Percentiles rank a stretch among this genome's conserved stretches.
These are phyloP conservation scores for Cardamine occulta DNA, from an alignment of 345 rosid genomes.

Conservation along the genomic window DNA sequence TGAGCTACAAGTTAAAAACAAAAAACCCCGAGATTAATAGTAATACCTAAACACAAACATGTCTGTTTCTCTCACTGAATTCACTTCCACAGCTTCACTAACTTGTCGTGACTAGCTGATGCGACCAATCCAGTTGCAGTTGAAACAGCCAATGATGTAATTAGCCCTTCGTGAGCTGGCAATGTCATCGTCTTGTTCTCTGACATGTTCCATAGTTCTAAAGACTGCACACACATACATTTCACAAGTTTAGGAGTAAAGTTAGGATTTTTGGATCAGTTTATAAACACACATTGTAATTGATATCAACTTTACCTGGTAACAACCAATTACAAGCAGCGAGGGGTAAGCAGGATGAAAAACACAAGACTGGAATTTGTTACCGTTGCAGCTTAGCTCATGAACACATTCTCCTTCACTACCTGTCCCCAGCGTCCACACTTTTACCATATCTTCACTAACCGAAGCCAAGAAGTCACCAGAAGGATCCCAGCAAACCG, in stretches of 20 bases:
- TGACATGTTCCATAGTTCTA: constrained; percentile 92
- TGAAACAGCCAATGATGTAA: constrained; percentile 79
- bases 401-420: constrained; percentile 87
- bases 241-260: background rate
- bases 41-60: constrained; percentile 33
- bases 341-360: constrained; percentile 82
- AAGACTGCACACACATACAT: constrained; percentile 56
- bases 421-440: constrained; percentile 88
- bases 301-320: constrained; percentile 63
- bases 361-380: constrained; percentile 83
- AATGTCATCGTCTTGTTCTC: constrained; percentile 84
- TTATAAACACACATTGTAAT: background rate
- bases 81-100: constrained; percentile 91
- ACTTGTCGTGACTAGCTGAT: constrained; percentile 93
- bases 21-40: constrained; percentile 7
- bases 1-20: constrained; percentile 22
- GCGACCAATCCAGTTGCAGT: constrained; percentile 79
- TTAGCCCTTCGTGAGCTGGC: constrained; percentile 77
- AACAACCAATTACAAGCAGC: constrained; percentile 86
- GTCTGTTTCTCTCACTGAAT: constrained; percentile 1
- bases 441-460: constrained; percentile 91
- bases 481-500: constrained; percentile 89
- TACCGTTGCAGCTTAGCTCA: constrained; percentile 88
- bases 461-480: constrained; percentile 90
- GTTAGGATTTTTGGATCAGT: background rate